phyloP scores from a whole-genome alignment of 2,329 filamentous ascomycete species.

The Colletotrichum brevisporum region DNA sequence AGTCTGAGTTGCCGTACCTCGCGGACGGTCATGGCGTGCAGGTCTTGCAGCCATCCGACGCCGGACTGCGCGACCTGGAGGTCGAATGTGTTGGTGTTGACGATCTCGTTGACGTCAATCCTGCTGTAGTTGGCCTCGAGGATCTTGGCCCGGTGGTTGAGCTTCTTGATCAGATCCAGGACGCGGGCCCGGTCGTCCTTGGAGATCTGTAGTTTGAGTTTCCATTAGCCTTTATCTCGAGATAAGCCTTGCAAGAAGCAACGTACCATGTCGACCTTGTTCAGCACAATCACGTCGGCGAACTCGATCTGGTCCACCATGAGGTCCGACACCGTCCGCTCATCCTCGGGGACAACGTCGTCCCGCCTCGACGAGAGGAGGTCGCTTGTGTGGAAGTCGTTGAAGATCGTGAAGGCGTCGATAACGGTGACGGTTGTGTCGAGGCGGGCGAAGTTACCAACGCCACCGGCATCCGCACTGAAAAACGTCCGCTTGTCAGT shows the following conservation, averaged over 20 bases:
- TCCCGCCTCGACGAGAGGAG: slow-evolving; percentile 75
- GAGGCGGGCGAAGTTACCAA: slow-evolving; percentile 75
- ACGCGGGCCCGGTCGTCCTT: slow-evolving; percentile 62
- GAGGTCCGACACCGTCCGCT: slow-evolving; percentile 80
- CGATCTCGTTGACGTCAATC: slow-evolving; percentile 73
- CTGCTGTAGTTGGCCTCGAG: slow-evolving; percentile 71
- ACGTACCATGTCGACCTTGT: slow-evolving; percentile 76
- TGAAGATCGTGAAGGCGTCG: slow-evolving; percentile 79
- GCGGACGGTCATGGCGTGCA: slow-evolving; percentile 76
- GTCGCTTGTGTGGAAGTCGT: slow-evolving; percentile 80
- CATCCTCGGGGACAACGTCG: slow-evolving; percentile 76
- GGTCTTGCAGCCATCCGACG: slow-evolving; percentile 78
- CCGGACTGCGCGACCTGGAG: slow-evolving; percentile 75
- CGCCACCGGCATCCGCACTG: slow-evolving; percentile 70
- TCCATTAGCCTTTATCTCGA: background rate
- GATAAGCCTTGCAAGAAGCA: background rate
- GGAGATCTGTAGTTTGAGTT: slow-evolving; percentile 47
- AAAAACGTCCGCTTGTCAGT: rapidly evolving
- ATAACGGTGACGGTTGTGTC: slow-evolving; percentile 82
- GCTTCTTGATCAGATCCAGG: slow-evolving; percentile 66
- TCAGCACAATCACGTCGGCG: slow-evolving; percentile 79
- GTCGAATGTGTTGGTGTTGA: slow-evolving; percentile 76
- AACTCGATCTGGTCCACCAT: slow-evolving; percentile 87
- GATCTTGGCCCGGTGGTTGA: slow-evolving; percentile 78
- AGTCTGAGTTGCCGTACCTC: slow-evolving; percentile 56